phyloP scores from a whole-genome alignment of 2,329 filamentous ascomycete genomes.

The Aspergillus pseudoglaucus region DNA sequence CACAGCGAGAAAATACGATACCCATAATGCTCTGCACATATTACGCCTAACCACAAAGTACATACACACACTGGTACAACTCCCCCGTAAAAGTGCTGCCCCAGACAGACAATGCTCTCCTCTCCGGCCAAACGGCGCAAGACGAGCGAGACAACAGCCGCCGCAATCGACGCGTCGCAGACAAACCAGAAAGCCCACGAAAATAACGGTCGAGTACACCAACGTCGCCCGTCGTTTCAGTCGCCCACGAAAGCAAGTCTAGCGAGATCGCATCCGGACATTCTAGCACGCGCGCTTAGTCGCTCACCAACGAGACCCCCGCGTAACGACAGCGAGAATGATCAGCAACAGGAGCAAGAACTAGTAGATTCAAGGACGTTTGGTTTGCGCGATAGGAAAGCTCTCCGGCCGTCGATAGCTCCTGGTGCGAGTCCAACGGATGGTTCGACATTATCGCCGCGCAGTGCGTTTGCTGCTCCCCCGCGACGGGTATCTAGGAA shows the following conservation, averaged over 20 bases:
- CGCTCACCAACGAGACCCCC: conserved; percentile 29
- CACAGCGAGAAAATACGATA: neutral
- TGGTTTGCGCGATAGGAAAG: conserved; percentile 32
- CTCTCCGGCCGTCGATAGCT: conserved; percentile 29
- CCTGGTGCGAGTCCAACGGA: conserved; percentile 21
- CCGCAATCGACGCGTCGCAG: conserved; percentile 37
- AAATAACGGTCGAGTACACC: conserved; percentile 18
- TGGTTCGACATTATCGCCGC: conserved; percentile 17
- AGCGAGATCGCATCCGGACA: conserved; percentile 54
- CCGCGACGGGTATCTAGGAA: conserved; percentile 29
- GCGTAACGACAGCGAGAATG: conserved; percentile 11
- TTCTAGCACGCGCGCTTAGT: conserved; percentile 44
- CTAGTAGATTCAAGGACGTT: conserved; percentile 16
- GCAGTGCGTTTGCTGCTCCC: conserved; percentile 28
- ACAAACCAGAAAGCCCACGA: conserved; percentile 22
- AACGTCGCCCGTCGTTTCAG: conserved; percentile 52
- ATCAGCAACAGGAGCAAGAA: conserved; percentile 7
- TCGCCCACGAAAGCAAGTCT: conserved; percentile 63
- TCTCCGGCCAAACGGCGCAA: conserved; percentile 60
- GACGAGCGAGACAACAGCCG: conserved; percentile 50
- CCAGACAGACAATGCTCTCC: conserved; percentile 18
- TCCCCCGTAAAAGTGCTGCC: neutral
- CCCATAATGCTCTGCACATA: neutral
- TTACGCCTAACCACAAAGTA: neutral
- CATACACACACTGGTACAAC: neutral